Evolutionary conservation across 371 early-diverging fungal species (phyloP).

Genomic region (Mucor sp.): DNA sequence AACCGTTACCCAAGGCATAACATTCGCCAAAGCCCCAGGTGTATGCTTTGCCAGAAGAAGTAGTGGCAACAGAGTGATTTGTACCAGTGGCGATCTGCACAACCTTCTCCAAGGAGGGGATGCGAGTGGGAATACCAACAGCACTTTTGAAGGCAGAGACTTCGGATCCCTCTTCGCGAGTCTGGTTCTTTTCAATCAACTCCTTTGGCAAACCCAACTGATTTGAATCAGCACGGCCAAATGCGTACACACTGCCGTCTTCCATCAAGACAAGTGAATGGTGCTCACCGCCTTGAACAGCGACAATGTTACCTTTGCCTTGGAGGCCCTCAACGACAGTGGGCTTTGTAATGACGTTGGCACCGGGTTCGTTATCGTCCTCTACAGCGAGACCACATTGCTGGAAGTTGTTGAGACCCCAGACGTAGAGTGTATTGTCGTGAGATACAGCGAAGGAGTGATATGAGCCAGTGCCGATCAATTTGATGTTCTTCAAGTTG

Average conservation of each 20-base stretch:
- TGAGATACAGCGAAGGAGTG: conserved; percentile 83
- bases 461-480: conserved; percentile 84
- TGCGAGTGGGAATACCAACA: conserved; percentile 59
- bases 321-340: conserved; percentile 54
- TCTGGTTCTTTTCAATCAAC: conserved; percentile 27
- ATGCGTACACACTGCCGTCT: conserved; percentile 77
- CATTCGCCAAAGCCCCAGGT: conserved; percentile 94
- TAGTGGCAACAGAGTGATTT: conserved; percentile 85
- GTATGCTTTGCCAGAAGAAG: conserved; percentile 70
- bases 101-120: conserved; percentile 54
- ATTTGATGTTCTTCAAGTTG: conserved; percentile 58
- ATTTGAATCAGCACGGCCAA: conserved; percentile 90
- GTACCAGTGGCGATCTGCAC: conserved; percentile 76
- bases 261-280: conserved; percentile 80
- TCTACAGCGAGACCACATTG: conserved; percentile 81
- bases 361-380: conserved; percentile 33
- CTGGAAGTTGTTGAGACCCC: conserved; percentile 96
- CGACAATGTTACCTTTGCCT: conserved; percentile 41
- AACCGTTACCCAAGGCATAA: conserved; percentile 75
- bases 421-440: conserved; percentile 72
- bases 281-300: conserved; percentile 89
- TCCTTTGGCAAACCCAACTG: conserved; percentile 84
- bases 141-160: conserved; percentile 58
- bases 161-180: conserved; percentile 24
- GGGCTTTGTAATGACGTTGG: conserved; percentile 48